A percentile compares a stretch with the other conserved stretches of the same genome.
Evolutionary conservation across 225 moss, liverwort and hornwort genomes (phyloP).

Genomic region (Lunularia cruciata): DNA sequence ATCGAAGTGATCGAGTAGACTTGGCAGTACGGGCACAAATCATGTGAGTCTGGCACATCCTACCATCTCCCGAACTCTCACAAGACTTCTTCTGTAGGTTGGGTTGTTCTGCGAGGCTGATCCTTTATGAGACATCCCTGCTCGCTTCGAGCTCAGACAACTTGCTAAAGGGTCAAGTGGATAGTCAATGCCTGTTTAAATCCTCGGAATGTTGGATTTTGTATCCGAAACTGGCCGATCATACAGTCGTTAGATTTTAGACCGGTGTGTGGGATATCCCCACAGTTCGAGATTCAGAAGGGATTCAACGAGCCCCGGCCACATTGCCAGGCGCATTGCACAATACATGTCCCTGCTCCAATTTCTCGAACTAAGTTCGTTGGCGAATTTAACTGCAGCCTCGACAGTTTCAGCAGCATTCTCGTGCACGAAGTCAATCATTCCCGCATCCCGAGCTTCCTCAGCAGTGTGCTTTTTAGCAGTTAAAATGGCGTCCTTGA

Average conservation of each 20-base stretch:
- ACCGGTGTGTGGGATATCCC: background rate
- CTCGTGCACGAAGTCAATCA: slow-evolving; percentile 51
- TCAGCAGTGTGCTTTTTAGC: slow-evolving; percentile 49
- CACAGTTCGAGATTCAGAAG: background rate
- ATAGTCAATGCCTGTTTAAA: too few species aligned
- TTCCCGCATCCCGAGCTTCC: slow-evolving; percentile 38
- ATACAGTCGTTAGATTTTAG: background rate
- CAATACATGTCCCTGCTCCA: slow-evolving; percentile 53
- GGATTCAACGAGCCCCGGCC: slow-evolving; percentile 23
- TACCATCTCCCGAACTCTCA: too few species aligned
- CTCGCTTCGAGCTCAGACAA: too few species aligned
- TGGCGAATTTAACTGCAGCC: slow-evolving; percentile 52
- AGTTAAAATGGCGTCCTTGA: slow-evolving; percentile 65
- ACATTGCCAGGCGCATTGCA: slow-evolving; percentile 51
- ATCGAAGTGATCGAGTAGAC: too few species aligned
- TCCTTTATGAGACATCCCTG: too few species aligned
- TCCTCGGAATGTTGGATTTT: too few species aligned
- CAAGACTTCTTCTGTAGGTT: too few species aligned
- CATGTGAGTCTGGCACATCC: too few species aligned
- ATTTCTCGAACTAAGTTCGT: slow-evolving; percentile 40
- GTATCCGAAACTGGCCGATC: too few species aligned
- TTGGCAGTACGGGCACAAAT: too few species aligned
- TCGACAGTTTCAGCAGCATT: slow-evolving; percentile 45
- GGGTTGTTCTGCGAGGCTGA: too few species aligned
- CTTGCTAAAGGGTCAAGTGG: too few species aligned